These are phyloP conservation scores for Trichoderma semiorbis DNA, from an alignment of 2,329 filamentous ascomycete genomes.

Conservation along the genomic window DNA sequence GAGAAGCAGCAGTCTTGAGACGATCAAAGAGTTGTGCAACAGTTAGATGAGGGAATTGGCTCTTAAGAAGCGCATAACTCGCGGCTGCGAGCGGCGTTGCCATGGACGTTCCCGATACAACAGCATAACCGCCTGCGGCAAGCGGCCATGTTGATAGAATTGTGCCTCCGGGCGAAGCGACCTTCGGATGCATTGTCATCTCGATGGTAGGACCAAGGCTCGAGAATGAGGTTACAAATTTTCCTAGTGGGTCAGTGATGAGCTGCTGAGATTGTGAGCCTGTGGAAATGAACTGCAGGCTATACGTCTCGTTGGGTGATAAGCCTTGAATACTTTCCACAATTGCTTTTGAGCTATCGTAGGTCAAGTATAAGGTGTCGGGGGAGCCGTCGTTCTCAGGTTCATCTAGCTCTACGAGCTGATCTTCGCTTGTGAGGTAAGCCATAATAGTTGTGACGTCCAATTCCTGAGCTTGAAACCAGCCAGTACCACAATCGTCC, in stretches of 20 bases:
- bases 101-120: slow-evolving; percentile 48
- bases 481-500: background rate
- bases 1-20: background rate
- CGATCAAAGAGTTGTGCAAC: background rate
- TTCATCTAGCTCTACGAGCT: too few relatives aligned
- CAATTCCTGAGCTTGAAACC: background rate
- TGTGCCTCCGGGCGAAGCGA: slow-evolving; percentile 39
- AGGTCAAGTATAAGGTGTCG: too few relatives aligned
- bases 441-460: background rate
- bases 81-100: slow-evolving; percentile 42
- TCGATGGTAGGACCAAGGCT: slow-evolving; percentile 44
- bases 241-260: background rate
- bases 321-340: too few relatives aligned
- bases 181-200: slow-evolving; percentile 38
- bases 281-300: background rate
- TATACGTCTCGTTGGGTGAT: too few relatives aligned
- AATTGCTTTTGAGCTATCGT: too few relatives aligned
- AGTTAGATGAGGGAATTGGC: background rate
- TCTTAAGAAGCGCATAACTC: slow-evolving; percentile 33
- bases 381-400: too few relatives aligned
- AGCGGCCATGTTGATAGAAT: slow-evolving; percentile 47
- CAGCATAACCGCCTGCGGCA: slow-evolving; percentile 34
- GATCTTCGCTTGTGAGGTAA: background rate
- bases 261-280: too few relatives aligned
- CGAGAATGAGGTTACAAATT: background rate